phyloP scores from a whole-genome alignment of 2,329 filamentous ascomycete species.

The Ophioceras dolichostomum region DNA sequence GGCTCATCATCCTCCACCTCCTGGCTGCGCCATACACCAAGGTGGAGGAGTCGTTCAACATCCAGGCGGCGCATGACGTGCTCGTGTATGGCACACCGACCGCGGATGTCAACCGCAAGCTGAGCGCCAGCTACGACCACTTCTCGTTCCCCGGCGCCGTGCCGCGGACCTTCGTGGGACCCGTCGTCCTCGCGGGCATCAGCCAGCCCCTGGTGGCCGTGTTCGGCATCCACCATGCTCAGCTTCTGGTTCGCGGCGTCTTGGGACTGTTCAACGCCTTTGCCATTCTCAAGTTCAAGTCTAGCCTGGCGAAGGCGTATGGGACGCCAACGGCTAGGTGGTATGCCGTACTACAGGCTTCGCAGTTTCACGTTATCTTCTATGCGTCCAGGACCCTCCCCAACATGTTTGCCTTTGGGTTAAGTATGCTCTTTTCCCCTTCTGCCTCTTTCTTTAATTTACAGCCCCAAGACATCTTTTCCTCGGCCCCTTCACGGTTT shows the following conservation, averaged over 20 bases:
- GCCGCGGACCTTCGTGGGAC: conserved; percentile 79
- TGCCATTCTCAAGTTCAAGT: conserved; percentile 54
- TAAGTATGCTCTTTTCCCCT: conserved; percentile 47
- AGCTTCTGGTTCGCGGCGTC: conserved; percentile 57
- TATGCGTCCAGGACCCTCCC: conserved; percentile 87
- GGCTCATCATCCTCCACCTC: conserved; percentile 56
- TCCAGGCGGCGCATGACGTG: conserved; percentile 89
- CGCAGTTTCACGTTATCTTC: conserved; percentile 87
- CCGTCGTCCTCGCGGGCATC: conserved; percentile 62
- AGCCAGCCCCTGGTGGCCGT: conserved; percentile 52
- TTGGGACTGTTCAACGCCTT: conserved; percentile 66
- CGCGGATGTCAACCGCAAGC: conserved; percentile 33
- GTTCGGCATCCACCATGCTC: conserved; percentile 41
- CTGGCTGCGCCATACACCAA: conserved; percentile 78
- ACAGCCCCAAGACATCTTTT: too few species aligned
- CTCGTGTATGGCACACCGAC: conserved; percentile 66
- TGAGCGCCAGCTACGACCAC: conserved; percentile 70
- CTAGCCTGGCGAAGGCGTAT: conserved; percentile 51
- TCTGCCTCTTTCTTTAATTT: neutral
- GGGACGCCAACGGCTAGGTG: conserved; percentile 60
- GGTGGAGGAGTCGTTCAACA: conserved; percentile 96
- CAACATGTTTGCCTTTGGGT: conserved; percentile 89
- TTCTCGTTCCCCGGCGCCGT: conserved; percentile 83
- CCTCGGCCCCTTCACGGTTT: too few species aligned
- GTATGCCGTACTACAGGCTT: conserved; percentile 66